Evolutionary conservation across 768 basidiomycete genomes (phyloP).

Genomic region (Hortiboletus campestris): DNA sequence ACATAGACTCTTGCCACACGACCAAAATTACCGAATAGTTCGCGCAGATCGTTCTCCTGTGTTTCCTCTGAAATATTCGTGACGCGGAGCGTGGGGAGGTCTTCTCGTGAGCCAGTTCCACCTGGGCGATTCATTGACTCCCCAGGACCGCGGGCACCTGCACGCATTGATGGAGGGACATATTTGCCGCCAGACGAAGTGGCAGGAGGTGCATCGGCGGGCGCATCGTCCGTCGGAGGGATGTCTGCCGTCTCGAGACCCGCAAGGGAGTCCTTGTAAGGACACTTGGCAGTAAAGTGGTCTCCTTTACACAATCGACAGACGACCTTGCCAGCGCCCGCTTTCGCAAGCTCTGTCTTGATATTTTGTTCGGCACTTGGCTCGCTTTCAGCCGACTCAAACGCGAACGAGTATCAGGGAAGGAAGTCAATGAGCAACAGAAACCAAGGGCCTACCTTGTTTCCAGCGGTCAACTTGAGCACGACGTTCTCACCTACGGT

Average conservation of each 20-base stretch:
- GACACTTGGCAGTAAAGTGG: conserved; percentile 98
- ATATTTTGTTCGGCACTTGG: conserved; percentile 60
- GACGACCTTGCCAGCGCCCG: conserved; percentile 82
- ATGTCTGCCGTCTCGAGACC: conserved; percentile 60
- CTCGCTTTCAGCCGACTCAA: conserved; percentile 64
- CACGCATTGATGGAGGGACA: conserved; percentile 91
- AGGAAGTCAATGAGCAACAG: background rate
- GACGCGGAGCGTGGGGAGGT: conserved; percentile 93
- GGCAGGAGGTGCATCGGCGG: conserved; percentile 31
- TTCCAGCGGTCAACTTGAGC: conserved; percentile 61
- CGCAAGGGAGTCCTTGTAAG: conserved; percentile 91
- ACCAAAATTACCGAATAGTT: conserved; percentile 85
- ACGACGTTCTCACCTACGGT: conserved; percentile 79
- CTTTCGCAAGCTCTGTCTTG: conserved; percentile 65
- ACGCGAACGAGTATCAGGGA: background rate
- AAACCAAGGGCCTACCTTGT: conserved; percentile 45
- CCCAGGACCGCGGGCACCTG: conserved; percentile 62
- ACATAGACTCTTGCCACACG: conserved; percentile 89
- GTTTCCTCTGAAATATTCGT: conserved; percentile 97
- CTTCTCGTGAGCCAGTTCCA: conserved; percentile 66
- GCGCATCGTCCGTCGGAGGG: conserved; percentile 37
- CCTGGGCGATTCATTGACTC: conserved; percentile 62
- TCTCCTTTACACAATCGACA: conserved; percentile 96
- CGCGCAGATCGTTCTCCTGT: conserved; percentile 89
- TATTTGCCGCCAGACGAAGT: conserved; percentile 71